phyloP scores from a whole-genome alignment of 208 protist species.

The Wallacemonas collosoma region DNA sequence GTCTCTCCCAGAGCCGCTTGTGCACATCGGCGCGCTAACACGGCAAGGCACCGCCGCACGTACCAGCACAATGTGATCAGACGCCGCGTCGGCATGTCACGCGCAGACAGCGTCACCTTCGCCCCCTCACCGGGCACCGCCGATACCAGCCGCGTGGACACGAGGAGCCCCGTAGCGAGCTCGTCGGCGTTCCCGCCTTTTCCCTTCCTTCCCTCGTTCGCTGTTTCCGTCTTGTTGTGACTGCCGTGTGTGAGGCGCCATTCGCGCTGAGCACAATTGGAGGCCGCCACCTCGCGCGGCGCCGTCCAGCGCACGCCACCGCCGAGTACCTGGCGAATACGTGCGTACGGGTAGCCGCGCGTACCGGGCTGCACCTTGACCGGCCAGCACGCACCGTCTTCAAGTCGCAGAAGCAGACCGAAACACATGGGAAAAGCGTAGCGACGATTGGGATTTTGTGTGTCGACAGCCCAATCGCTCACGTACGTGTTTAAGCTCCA shows the following conservation, averaged over 20 bases:
- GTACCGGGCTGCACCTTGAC: constrained; percentile 44
- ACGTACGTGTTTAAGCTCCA: constrained; percentile 70
- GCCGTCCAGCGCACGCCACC: constrained; percentile 35
- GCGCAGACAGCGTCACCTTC: neutral
- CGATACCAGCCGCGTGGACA: constrained; percentile 2
- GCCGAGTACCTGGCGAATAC: constrained; percentile 28
- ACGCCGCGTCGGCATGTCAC: neutral
- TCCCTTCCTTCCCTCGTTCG: neutral
- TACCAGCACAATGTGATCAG: constrained; percentile 23
- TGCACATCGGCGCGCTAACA: neutral
- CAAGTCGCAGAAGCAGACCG: constrained; percentile 46
- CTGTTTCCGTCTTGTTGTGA: neutral
- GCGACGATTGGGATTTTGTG: constrained; percentile 10
- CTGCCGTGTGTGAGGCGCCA: constrained; percentile 5
- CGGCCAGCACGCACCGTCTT: constrained; percentile 39
- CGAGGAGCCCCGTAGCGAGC: neutral
- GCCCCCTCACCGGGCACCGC: too few species aligned
- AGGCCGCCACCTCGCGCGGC: constrained; percentile 18
- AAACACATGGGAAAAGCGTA: constrained; percentile 50
- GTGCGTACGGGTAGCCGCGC: constrained; percentile 29
- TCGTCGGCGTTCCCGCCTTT: neutral
- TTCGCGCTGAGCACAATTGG: constrained; percentile 12
- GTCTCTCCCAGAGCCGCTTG: neutral
- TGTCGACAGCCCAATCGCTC: constrained; percentile 38
- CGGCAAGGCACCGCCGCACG: constrained; percentile 12